Evolutionary conservation across 208 protist species (phyloP).

Genomic region (Leishmania braziliensis): DNA sequence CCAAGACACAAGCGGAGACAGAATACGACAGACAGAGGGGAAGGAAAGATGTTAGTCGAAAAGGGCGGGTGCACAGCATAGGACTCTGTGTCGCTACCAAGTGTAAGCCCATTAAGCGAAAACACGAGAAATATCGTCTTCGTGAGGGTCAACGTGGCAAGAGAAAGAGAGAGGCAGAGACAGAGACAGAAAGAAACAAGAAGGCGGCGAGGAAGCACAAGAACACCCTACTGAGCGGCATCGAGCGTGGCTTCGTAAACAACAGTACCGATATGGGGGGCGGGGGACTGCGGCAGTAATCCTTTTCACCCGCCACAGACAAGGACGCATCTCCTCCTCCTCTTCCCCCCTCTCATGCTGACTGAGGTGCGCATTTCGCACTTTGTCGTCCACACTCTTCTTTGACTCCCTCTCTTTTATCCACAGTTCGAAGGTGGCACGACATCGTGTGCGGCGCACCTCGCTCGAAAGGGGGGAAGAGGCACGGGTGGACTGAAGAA

Average conservation of each 20-base stretch:
- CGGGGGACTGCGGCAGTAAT: background rate
- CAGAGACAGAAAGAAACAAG: conserved; percentile 5
- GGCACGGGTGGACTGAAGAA: background rate
- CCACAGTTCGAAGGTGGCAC: background rate
- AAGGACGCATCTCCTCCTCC: background rate
- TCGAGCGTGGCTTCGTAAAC: background rate
- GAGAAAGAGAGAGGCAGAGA: too few relatives aligned
- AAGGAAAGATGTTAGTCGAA: background rate
- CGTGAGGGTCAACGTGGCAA: background rate
- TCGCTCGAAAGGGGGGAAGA: background rate
- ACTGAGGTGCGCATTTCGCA: background rate
- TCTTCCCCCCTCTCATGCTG: background rate
- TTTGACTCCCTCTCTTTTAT: background rate
- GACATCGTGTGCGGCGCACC: background rate
- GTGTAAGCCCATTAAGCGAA: background rate
- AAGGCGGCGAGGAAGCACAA: conserved; percentile 2
- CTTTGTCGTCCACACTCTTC: background rate
- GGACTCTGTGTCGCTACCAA: background rate
- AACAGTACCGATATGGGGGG: background rate
- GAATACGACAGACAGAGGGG: background rate
- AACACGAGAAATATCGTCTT: background rate
- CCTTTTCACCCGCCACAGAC: background rate
- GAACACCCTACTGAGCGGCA: background rate
- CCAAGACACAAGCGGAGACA: background rate
- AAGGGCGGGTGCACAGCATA: background rate